Evolutionary conservation across 2,329 filamentous ascomycete species (phyloP).

Genomic region (Talaromyces albobiverticillius): DNA sequence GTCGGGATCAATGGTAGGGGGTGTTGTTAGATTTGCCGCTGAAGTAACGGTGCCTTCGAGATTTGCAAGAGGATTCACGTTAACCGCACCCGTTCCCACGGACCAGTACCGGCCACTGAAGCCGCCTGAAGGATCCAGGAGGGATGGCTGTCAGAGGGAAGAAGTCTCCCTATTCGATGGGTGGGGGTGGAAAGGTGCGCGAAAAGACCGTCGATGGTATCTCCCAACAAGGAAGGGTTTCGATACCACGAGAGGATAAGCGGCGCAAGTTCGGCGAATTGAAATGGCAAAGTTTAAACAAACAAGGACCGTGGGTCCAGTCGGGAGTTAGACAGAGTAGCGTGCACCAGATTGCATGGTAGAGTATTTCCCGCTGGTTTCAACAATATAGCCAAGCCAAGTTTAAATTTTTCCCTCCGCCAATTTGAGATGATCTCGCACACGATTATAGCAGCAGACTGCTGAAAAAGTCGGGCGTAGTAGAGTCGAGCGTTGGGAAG

Average conservation of each 20-base stretch:
- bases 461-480: background rate
- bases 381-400: background rate
- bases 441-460: background rate
- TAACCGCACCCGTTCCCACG: constrained; percentile 31
- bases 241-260: background rate
- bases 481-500: constrained; percentile 1
- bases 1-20: constrained; percentile 38
- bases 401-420: too few species aligned
- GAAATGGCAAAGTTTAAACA: background rate
- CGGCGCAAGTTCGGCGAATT: background rate
- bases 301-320: constrained; percentile 15
- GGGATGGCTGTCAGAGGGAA: constrained; percentile 30
- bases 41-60: constrained; percentile 21
- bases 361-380: background rate
- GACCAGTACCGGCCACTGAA: constrained; percentile 51
- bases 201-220: constrained; percentile 4
- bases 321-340: constrained; percentile 8
- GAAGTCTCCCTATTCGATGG: constrained; percentile 22
- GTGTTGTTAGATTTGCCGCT: constrained; percentile 23
- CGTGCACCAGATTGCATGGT: constrained; percentile 16
- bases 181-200: background rate
- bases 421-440: too few species aligned
- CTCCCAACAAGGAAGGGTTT: constrained; percentile 11
- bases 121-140: constrained; percentile 48
- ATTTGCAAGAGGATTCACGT: constrained; percentile 27